Base-by-base conservation (phyloP, 805 yeast species). In the Helenozyma baotianmanensis region DNA sequence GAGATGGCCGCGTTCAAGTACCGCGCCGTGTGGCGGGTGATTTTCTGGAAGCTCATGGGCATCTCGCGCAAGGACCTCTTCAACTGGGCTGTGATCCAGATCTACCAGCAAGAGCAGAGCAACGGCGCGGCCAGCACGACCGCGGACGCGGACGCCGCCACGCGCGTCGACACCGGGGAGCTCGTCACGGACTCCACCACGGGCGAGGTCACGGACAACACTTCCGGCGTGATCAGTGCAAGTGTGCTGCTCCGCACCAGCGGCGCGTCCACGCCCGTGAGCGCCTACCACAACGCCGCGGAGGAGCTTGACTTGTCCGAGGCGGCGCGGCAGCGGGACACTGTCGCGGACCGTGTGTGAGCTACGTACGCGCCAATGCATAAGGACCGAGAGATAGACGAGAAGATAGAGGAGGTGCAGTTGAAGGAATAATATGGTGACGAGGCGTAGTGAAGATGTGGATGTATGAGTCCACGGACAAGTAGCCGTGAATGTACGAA, bases 21-120 rank as follows among this genome's bases (percentile, higher is more conserved):
- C 51, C 50, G 59, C 12, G 36, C 41, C 21, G 7, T 51, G 29
- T 40, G 62, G 44, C 54, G 59, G 52, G 46, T 44, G 39, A 11
- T 70, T 0, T 74, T 74, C 50, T 79, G 83, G 82, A 53, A 51
- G 24, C 16, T 74, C 4, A 74, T 80, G 80, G 82, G 83, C 1
- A 63, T 80, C 22, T 46, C 68, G 3, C 60, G 48, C 30, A 43
- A 51, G 7, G 77, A 79, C 39, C 44, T 80, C 33, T 68, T 65
- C 47, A 62, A 74, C 50, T 71, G 76, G 61, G 75, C 72, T 11
- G 76, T 77, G 12, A 34, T 45, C 32, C 35, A 35, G 24, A 21
- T 37, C n/a, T 45, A 35, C 30, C 47, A 39, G 21, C 32, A 29
- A 32, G 30, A 33, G 27, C 42, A 29, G 35, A 5, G 19, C 19